Evolutionary conservation across 1,139 yeast genomes (phyloP), one percentile per base, ranked within the genome.

Genomic region (Kodamaea sp.): DNA sequence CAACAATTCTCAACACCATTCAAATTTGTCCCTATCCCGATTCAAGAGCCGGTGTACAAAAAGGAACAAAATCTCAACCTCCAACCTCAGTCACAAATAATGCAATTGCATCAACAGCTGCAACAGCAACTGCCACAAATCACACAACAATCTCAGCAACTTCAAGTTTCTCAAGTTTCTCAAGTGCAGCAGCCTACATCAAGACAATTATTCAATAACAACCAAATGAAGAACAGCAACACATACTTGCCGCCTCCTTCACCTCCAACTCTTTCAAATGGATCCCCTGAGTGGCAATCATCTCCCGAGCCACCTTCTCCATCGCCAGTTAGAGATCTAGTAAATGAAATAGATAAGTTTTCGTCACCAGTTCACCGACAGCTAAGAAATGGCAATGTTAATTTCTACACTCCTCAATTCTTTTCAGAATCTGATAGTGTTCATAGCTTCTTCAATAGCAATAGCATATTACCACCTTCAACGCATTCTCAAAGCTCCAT

Each of bases 281-380:
- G 61, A 1, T 63, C 70, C 1, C 70, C 71, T 2, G 70, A 65
- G 25, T 60, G 62, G 58, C 63, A 65, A 29, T 62, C 67, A 1
- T 66, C 72, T 1, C 74, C 75, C 2, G 75, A 70, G 40, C 74
- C 74, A 24, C 60, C 51, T 46, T 61, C 72, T 10, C 68, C 71
- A 7, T 59, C 70, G 11, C 49, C 57, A 15, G 32, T 40, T 27
- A 39, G 47, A 28, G 37, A 36, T 35, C 34, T 31, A 35, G 30
- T 30, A 36, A 36, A 29, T 34, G 27, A 35, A 33, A 39, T 34
- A 8, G 40, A 45, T 31, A 34, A 48, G 37, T 53, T 52, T 35
- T 50, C 59, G 1, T 63, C 70, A 1, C 72, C 72, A 12, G 42
- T 56, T 5, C 60, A 58, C 41, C 55, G 55, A 10, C 55, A 50